These are phyloP conservation scores for Brassica nigra DNA, from an alignment of 345 rosid species.

Conservation along the genomic window DNA sequence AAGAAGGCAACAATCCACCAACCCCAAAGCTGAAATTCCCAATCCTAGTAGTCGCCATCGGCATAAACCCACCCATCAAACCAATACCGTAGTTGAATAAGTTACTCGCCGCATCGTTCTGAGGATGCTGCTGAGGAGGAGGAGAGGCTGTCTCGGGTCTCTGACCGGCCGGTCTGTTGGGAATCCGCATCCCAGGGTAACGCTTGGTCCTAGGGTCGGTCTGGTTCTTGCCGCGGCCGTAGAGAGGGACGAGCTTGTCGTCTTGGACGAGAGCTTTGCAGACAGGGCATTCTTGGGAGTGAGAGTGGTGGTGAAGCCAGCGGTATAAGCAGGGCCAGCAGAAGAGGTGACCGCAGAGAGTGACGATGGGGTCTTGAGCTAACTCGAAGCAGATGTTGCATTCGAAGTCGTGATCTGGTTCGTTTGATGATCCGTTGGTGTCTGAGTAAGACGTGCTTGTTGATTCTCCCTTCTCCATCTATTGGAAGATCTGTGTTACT, in stretches of 20 bases:
- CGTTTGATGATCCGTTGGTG: constrained; percentile 43
- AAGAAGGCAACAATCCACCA: constrained; percentile 77
- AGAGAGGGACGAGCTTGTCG: constrained; percentile 91
- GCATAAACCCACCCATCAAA: constrained; percentile 71
- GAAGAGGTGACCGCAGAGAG: constrained; percentile 88
- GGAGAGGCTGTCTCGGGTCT: constrained; percentile 76
- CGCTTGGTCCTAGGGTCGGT: constrained; percentile 73
- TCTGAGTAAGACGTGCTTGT: constrained; percentile 48
- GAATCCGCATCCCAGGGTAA: constrained; percentile 69
- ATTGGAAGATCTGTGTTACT: constrained; percentile 14
- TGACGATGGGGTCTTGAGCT: constrained; percentile 86
- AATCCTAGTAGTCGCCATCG: constrained; percentile 62
- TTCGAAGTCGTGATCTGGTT: constrained; percentile 79
- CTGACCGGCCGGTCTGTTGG: constrained; percentile 69
- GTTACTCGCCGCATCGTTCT: constrained; percentile 40
- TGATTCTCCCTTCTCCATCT: constrained; percentile 60
- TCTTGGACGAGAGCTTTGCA: constrained; percentile 92
- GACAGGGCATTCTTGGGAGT: constrained; percentile 87
- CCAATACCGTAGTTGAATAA: constrained; percentile 65
- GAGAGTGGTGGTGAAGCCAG: constrained; percentile 85
- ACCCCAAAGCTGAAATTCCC: constrained; percentile 75
- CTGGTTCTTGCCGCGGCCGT: constrained; percentile 83
- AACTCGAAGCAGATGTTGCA: constrained; percentile 95
- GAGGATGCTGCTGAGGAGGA: constrained; percentile 44
- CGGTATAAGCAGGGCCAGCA: constrained; percentile 94